These are phyloP conservation scores for Hemisphaericaspora xylanilytica DNA, from an alignment of 1,139 yeast species.

Conservation along the genomic window DNA sequence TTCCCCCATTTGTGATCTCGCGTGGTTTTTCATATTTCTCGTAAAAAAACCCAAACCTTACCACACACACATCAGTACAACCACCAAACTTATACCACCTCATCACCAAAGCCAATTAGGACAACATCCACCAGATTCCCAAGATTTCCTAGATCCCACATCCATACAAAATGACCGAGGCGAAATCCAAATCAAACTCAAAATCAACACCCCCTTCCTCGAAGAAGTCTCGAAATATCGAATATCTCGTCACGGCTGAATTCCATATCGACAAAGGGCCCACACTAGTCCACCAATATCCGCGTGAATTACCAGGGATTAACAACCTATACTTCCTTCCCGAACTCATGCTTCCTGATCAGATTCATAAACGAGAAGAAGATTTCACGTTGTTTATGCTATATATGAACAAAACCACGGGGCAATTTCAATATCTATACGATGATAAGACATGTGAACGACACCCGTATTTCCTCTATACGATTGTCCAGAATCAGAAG, in stretches of 20 bases:
- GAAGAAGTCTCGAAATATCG: slow-evolving; percentile 28
- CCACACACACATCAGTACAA: too few species aligned
- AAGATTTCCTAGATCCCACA: neutral
- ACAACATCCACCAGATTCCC: too few species aligned
- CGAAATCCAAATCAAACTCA: neutral
- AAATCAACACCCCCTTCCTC: neutral
- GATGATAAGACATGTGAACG: slow-evolving; percentile 31
- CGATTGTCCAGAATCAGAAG: slow-evolving; percentile 52
- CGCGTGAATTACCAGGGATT: slow-evolving; percentile 45
- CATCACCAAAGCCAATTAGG: too few species aligned
- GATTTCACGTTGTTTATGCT: slow-evolving; percentile 60
- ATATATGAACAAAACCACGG: slow-evolving; percentile 38
- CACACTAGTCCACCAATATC: slow-evolving; percentile 47
- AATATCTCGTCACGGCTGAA: slow-evolving; percentile 52
- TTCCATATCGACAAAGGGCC: slow-evolving; percentile 61
- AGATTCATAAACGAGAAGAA: slow-evolving; percentile 57
- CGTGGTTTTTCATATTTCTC: too few species aligned
- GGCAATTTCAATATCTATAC: slow-evolving; percentile 41
- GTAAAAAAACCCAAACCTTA: too few species aligned
- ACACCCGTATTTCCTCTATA: slow-evolving; percentile 52
- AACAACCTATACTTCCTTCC: slow-evolving; percentile 40
- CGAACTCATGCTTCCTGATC: slow-evolving; percentile 66
- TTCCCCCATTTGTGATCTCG: too few species aligned
- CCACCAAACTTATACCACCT: too few species aligned
- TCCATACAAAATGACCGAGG: neutral